These are phyloP conservation scores for Fragilaria crotonensis DNA, from an alignment of 108 stramenopile genomes.

Conservation along the genomic window DNA sequence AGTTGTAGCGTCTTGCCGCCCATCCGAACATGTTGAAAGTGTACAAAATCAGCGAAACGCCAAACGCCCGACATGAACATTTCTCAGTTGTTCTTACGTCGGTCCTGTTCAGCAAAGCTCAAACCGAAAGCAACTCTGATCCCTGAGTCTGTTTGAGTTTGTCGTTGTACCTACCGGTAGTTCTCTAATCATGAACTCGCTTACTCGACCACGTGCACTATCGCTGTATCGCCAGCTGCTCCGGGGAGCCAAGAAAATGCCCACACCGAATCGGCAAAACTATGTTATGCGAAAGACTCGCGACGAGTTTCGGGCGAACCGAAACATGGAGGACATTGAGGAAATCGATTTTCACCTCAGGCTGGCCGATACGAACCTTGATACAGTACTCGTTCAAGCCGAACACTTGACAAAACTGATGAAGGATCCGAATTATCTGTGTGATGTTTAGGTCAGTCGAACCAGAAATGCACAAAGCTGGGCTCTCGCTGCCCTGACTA, in stretches of 20 bases:
- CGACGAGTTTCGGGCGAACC: conserved; percentile 51
- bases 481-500: no score
- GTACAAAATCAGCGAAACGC: no score
- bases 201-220: conserved; percentile 46
- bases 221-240: conserved; percentile 75
- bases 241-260: conserved; percentile 71
- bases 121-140: no score
- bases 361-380: conserved; percentile 80
- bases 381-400: conserved; percentile 79
- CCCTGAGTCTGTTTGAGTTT: no score
- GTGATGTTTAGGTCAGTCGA: not conserved
- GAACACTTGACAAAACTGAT: conserved; percentile 71
- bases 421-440: conserved; percentile 49
- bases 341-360: conserved; percentile 67
- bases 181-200: no score
- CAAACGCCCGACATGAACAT: no score
- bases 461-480: no score
- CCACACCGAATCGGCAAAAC: conserved; percentile 81
- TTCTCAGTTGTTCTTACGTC: no score
- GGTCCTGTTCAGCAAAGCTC: no score
- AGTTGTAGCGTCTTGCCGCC: no score
- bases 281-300: conserved; percentile 65
- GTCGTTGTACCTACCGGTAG: no score
- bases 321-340: conserved; percentile 44
- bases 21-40: no score